Evolutionary conservation across 2,329 filamentous ascomycete species (phyloP), one percentile per base, ranked within the genome.

Genomic region (Sporothrix inflata): DNA sequence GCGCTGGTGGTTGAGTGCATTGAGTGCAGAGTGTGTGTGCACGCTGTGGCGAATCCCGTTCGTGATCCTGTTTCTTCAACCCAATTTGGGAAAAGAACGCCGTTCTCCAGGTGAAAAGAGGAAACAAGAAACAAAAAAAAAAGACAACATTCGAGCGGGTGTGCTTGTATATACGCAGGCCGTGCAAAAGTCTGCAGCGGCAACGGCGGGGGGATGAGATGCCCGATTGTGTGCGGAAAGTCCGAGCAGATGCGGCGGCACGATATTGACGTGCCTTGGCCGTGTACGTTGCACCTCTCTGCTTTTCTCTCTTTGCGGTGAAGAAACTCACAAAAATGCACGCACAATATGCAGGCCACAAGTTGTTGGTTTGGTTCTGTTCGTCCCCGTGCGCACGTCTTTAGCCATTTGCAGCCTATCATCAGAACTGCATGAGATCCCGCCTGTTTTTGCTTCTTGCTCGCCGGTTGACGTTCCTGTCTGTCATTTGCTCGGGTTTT

Each of bases 241-340:
- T 38, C 70, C 61, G 49, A 47, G 38, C 47, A 60, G 34, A 67
- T 66, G 47, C 70, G 14, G 49, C 65, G 65, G 70, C 61, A 71
- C 49, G 61, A 57, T 67, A 67, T 71, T 27, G 42, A 49, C 9
- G 8, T 53, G 24, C 24, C 40, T 70, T 14, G 53, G 53, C 40
- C 49, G 4, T 38, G 8, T 21, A 40, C n/a, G 16, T 19, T 66
- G 42, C 8, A 34, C 12, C 7, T 34, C 6, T 49, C 34, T 11
- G 27, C 11, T 19, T 47, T 27, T 8, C 49, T 53, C 24, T 49
- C 38, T 12, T 34, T 66, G 42, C 63, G 63, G 63, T 49, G 63
- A 49, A 49, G 63, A 34, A 14, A 49, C 6, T 30, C 16, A 21
- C 21, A 47, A 30, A 49, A n/a, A 45, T 34, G 38, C 63, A 49